Evolutionary conservation across 192 early-diverging fungal genomes (phyloP).

Genomic region (Linnemannia zychae): DNA sequence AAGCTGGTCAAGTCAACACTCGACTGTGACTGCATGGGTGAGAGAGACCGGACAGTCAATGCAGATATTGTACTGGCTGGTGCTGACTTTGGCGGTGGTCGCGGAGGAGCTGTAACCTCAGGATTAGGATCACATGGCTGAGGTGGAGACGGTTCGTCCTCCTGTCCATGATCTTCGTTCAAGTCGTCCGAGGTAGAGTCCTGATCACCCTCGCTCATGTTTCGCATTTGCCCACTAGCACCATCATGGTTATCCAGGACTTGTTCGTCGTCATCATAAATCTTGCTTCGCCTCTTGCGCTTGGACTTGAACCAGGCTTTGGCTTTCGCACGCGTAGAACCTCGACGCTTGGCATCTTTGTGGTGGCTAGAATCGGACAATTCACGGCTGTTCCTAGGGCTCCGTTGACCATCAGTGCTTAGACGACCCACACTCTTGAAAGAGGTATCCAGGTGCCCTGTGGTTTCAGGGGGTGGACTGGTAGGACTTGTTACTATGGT

Average conservation of each 20-base stretch:
- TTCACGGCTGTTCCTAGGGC: constrained; percentile 33
- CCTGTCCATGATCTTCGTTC: constrained; percentile 10
- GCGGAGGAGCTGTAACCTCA: neutral
- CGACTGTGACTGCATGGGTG: constrained; percentile 17
- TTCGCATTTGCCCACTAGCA: neutral
- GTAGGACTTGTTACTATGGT: neutral
- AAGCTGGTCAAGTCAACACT: constrained; percentile 18
- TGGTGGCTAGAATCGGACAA: constrained; percentile 26
- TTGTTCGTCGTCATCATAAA: neutral
- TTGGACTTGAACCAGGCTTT: constrained; percentile 54
- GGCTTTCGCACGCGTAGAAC: constrained; percentile 38
- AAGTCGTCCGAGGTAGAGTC: neutral
- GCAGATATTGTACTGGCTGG: constrained; percentile 11
- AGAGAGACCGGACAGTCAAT: neutral
- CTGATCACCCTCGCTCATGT: neutral
- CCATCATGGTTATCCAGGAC: neutral
- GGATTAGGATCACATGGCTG: neutral
- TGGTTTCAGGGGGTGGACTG: neutral
- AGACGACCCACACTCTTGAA: neutral
- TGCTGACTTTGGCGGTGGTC: constrained; percentile 17
- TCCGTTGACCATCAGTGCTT: constrained; percentile 11
- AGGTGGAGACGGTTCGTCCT: neutral
- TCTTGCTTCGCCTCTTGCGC: constrained; percentile 23
- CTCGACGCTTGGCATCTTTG: constrained; percentile 39
- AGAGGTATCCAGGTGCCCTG: neutral